phyloP scores from a whole-genome alignment of 2,329 filamentous ascomycete species.

The Dactylellina leptospora region DNA sequence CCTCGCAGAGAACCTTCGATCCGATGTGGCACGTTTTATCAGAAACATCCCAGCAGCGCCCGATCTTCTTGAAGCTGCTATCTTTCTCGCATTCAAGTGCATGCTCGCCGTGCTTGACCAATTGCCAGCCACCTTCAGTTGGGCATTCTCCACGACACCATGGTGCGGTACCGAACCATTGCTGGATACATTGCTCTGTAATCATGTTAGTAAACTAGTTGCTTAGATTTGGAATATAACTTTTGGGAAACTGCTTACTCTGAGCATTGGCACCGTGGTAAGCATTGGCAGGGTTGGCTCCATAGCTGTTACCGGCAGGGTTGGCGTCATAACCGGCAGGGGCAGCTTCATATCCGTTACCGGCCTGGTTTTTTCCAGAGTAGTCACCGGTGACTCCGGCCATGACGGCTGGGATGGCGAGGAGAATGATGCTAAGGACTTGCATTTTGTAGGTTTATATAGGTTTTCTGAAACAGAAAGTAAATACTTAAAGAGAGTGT shows the following conservation, averaged over 20 bases:
- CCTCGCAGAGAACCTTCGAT: slow-evolving; percentile 44
- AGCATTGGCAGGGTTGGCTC: not conserved
- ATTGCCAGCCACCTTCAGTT: slow-evolving; percentile 36
- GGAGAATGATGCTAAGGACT: slow-evolving; percentile 21
- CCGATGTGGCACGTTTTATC: slow-evolving; percentile 22
- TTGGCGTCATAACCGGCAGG: not conserved
- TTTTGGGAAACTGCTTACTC: not conserved
- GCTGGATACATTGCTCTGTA: slow-evolving; percentile 46
- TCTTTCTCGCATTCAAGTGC: slow-evolving; percentile 27
- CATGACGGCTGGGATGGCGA: slow-evolving; percentile 24
- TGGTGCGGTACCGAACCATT: slow-evolving; percentile 53
- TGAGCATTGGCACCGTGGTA: too few relatives aligned
- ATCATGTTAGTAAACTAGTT: slow-evolving; percentile 17
- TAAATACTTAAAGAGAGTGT: not conserved
- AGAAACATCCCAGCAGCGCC: slow-evolving; percentile 21
- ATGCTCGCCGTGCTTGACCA: slow-evolving; percentile 8
- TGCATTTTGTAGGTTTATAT: slow-evolving; percentile 28
- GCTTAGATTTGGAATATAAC: not conserved
- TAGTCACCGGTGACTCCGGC: slow-evolving; percentile 14
- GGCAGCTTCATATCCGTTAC: not conserved
- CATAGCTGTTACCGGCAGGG: not conserved
- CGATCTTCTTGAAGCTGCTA: slow-evolving; percentile 18
- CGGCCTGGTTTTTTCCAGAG: not conserved
- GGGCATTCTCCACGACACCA: slow-evolving; percentile 38
- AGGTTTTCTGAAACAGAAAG: not conserved